Evolutionary conservation across 2,329 filamentous ascomycete species (phyloP).

Genomic region (Monosporascus sp.): DNA sequence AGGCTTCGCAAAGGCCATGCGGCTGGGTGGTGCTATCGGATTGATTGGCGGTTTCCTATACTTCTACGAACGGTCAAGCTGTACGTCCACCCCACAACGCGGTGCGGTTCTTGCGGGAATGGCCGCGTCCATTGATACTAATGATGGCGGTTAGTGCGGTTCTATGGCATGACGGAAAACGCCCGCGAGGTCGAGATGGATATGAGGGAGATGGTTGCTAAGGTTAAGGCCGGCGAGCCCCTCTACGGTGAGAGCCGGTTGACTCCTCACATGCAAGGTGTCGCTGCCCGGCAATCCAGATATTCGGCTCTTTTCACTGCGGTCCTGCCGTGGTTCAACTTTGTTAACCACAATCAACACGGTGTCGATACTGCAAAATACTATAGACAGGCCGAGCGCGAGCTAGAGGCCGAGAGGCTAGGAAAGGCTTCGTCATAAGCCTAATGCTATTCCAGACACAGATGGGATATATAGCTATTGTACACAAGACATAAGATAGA

Average conservation of each 20-base stretch:
- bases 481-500: constrained; percentile 4
- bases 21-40: constrained; percentile 69
- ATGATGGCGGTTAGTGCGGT: constrained; percentile 62
- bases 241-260: constrained; percentile 79
- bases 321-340: constrained; percentile 93
- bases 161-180: constrained; percentile 95
- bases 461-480: constrained; percentile 1
- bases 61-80: constrained; percentile 76
- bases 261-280: constrained; percentile 87
- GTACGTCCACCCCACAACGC: constrained; percentile 51
- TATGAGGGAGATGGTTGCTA: constrained; percentile 96
- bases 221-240: constrained; percentile 87
- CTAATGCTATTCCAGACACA: not conserved
- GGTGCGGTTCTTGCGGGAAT: not conserved
- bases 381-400: constrained; percentile 89
- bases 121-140: constrained; percentile 1
- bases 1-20: constrained; percentile 78
- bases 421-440: constrained; percentile 11
- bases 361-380: constrained; percentile 98
- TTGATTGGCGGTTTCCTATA: constrained; percentile 74
- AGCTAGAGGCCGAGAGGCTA: constrained; percentile 74
- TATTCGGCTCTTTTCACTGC: constrained; percentile 82
- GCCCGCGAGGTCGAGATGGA: constrained; percentile 88
- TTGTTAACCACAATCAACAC: constrained; percentile 94
- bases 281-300: constrained; percentile 86